Conservation (phyloP, 1,139 yeast species). For the Zygotorulaspora mrakii region DNA sequence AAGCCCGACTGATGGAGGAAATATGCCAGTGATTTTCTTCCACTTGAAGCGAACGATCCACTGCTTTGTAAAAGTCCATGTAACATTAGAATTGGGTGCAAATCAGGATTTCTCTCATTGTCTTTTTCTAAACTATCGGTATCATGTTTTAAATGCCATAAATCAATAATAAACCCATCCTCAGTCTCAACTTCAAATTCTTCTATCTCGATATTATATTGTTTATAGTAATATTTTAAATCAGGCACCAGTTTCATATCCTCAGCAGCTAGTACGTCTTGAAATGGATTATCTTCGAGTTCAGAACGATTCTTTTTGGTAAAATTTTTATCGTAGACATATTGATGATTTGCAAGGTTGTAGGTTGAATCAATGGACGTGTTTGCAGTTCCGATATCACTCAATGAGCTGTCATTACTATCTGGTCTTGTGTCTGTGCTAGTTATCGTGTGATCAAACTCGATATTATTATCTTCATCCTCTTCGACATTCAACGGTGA, state of each 20-base stretch:
- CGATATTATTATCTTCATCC: slow-evolving; percentile 29
- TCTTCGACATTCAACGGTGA: slow-evolving; percentile 24
- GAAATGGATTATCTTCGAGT: slow-evolving; percentile 46
- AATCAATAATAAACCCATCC: slow-evolving; percentile 71
- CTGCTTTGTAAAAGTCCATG: slow-evolving; percentile 88
- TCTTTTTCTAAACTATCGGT: slow-evolving; percentile 11
- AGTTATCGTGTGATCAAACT: slow-evolving; percentile 31
- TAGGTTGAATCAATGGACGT: background rate
- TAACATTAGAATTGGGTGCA: slow-evolving; percentile 63
- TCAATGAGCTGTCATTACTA: slow-evolving; percentile 5
- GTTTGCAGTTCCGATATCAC: slow-evolving; percentile 42
- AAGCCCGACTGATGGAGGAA: slow-evolving; percentile 57
- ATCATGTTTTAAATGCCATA: slow-evolving; percentile 57
- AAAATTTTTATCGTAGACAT: slow-evolving; percentile 56
- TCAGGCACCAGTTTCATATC: slow-evolving; percentile 44
- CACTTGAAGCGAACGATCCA: slow-evolving; percentile 78
- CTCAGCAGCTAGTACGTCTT: slow-evolving; percentile 29
- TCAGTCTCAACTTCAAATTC: slow-evolving; percentile 60
- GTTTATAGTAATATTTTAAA: slow-evolving; percentile 60
- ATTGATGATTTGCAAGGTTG: background rate
- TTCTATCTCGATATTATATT: slow-evolving; percentile 56
- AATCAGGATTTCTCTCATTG: slow-evolving; percentile 3
- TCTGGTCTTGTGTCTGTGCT: slow-evolving; percentile 16
- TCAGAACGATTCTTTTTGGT: slow-evolving; percentile 46
- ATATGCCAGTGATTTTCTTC: slow-evolving; percentile 70